These are phyloP conservation scores for Tilletiaria anomala DNA, from an alignment of 1,284 basidiomycete species.

Conservation along the genomic window DNA sequence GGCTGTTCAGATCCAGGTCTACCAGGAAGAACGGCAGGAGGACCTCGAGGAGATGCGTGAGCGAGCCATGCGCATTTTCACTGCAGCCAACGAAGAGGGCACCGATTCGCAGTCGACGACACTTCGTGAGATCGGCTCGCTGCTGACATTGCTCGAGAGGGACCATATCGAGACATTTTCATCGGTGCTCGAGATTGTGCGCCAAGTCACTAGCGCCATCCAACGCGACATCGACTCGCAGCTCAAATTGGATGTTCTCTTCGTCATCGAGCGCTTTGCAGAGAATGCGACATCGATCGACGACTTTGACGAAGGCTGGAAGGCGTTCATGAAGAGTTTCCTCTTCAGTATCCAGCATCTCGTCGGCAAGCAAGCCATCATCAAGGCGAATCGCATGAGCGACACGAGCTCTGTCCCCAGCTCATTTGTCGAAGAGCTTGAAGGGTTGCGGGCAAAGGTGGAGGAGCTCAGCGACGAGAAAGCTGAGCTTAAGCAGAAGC, in stretches of 20 bases:
- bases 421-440: conserved; percentile 51
- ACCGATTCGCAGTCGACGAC: neutral
- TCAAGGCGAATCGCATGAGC: conserved; percentile 43
- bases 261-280: conserved; percentile 55
- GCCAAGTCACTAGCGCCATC: conserved; percentile 48
- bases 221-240: conserved; percentile 51
- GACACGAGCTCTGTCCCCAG: conserved; percentile 43
- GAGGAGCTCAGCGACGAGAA: conserved; percentile 56
- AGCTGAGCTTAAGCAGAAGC: too few species aligned
- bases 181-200: conserved; percentile 41
- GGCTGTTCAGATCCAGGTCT: conserved; percentile 60
- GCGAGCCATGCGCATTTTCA: conserved; percentile 7
- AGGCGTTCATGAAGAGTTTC: conserved; percentile 51
- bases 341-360: conserved; percentile 52
- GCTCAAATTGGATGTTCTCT: conserved; percentile 52
- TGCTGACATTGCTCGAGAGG: conserved; percentile 12
- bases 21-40: conserved; percentile 72
- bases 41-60: conserved; percentile 61
- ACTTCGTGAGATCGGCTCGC: conserved; percentile 10
- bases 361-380: conserved; percentile 53
- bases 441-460: conserved; percentile 49
- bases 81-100: too few species aligned
- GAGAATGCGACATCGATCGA: conserved; percentile 49
- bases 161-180: conserved; percentile 33
- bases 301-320: conserved; percentile 58